phyloP scores from a whole-genome alignment of 1,284 basidiomycete species.

The Trametes versicolor region DNA sequence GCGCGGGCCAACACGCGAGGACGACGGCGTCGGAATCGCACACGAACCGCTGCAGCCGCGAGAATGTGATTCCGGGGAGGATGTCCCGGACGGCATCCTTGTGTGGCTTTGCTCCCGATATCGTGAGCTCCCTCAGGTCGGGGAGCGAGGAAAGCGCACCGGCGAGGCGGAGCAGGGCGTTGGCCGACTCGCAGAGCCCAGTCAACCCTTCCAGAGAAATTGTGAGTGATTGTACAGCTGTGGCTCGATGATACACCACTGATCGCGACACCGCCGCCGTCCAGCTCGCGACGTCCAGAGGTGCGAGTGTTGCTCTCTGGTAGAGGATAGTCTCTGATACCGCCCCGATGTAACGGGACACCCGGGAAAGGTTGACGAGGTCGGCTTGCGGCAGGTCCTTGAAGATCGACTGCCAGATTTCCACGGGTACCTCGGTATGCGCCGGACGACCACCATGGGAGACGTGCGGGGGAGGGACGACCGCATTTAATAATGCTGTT shows the following conservation, averaged over 20 bases:
- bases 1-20: neutral
- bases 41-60: neutral
- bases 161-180: neutral
- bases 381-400: neutral
- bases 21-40: constrained; percentile 4
- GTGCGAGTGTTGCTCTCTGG: neutral
- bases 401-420: neutral
- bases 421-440: neutral
- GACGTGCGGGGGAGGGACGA: too few relatives aligned
- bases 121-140: neutral
- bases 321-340: neutral
- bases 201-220: neutral
- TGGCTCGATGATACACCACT: neutral
- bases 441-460: too few relatives aligned
- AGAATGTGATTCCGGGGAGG: neutral
- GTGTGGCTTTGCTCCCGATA: neutral
- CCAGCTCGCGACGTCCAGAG: neutral
- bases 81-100: neutral
- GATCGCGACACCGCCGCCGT: neutral
- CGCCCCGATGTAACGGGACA: neutral
- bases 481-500: too few relatives aligned
- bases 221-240: neutral
- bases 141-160: neutral
- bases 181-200: neutral
- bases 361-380: neutral